phyloP scores from a whole-genome alignment of 129 eudicot species.

The Rutidosis leptorrhynchoides region DNA sequence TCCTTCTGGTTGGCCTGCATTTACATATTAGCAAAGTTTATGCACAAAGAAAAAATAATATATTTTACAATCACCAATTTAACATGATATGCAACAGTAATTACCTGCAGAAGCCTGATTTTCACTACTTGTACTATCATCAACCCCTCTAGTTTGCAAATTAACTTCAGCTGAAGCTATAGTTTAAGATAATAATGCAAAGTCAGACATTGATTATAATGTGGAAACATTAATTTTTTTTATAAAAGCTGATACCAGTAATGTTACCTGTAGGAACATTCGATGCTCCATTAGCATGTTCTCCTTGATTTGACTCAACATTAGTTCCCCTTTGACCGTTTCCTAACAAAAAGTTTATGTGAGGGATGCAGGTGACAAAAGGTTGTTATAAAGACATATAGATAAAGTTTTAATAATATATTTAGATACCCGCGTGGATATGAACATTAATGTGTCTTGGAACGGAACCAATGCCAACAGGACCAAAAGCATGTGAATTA shows the following conservation, averaged over 20 bases:
- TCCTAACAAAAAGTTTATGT: constrained; percentile 21
- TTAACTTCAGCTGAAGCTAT: constrained; percentile 38
- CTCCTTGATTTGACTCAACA: constrained; percentile 55
- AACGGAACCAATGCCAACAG: constrained; percentile 57
- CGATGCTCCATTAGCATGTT: constrained; percentile 33
- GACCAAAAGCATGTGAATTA: constrained; percentile 47
- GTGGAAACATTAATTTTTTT: constrained; percentile 34
- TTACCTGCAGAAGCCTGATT: constrained; percentile 46
- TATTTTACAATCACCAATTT: neutral
- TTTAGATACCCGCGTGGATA: constrained; percentile 75
- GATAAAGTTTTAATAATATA: neutral
- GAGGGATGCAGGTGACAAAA: no score
- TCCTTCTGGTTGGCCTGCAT: constrained; percentile 49
- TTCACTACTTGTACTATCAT: constrained; percentile 43
- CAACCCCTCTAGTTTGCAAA: constrained; percentile 42
- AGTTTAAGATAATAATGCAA: constrained; percentile 21
- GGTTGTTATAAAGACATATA: neutral
- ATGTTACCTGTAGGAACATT: constrained; percentile 51
- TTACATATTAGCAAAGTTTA: constrained; percentile 12
- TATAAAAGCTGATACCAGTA: constrained; percentile 36
- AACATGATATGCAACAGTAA: neutral
- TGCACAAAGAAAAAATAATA: constrained; percentile 14
- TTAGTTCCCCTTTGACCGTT: constrained; percentile 55
- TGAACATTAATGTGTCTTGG: constrained; percentile 90
- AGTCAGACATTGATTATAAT: constrained; percentile 29